Conservation (phyloP, 768 basidiomycete genomes). For the Amanita fuliginea region DNA sequence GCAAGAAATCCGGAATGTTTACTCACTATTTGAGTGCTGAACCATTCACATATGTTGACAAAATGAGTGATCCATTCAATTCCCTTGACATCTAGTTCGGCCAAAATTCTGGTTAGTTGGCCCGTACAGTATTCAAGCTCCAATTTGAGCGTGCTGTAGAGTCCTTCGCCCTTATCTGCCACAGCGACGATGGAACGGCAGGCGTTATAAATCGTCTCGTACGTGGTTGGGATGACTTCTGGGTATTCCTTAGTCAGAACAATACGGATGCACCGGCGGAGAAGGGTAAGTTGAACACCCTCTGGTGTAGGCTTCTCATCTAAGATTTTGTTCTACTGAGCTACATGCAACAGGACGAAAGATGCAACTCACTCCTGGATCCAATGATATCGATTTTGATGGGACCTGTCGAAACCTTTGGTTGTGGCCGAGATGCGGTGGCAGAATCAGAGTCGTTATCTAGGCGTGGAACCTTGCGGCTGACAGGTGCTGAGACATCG, state of each 20-base stretch:
- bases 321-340: not conserved
- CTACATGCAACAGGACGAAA: not conserved
- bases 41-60: constrained; percentile 48
- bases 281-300: constrained; percentile 19
- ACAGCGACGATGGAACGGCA: constrained; percentile 46
- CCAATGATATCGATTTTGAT: constrained; percentile 37
- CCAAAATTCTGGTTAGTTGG: constrained; percentile 28
- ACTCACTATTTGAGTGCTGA: constrained; percentile 53
- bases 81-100: constrained; percentile 16
- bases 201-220: constrained; percentile 44
- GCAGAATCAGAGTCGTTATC: constrained; percentile 57
- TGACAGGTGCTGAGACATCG: constrained; percentile 45
- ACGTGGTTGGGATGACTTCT: constrained; percentile 32
- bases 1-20: not conserved
- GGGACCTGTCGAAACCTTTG: constrained; percentile 19
- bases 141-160: constrained; percentile 47
- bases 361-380: constrained; percentile 22
- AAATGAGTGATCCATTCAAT: constrained; percentile 52
- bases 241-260: constrained; percentile 26
- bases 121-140: constrained; percentile 49
- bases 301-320: constrained; percentile 12
- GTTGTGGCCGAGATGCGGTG: constrained; percentile 46
- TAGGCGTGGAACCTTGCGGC: constrained; percentile 59
- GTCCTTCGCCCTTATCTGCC: constrained; percentile 39
- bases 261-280: constrained; percentile 26